Percentiles rank a stretch among this genome's conserved stretches.
phyloP scores from a whole-genome alignment of 305 asterid species.

The Solanum hybrid region DNA sequence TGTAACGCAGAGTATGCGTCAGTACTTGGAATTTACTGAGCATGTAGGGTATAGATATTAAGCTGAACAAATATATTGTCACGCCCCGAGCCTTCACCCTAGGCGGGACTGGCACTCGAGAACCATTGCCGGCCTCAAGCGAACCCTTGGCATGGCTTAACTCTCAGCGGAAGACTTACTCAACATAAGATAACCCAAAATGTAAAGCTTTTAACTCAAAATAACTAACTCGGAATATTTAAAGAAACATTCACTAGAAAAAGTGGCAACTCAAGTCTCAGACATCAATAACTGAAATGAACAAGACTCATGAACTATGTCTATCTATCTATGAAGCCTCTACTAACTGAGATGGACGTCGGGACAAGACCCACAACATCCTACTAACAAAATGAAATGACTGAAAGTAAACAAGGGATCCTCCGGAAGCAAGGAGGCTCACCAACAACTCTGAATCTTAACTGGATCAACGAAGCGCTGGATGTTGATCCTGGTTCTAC shows the following conservation, averaged over 20 bases:
- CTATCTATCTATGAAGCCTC: not conserved
- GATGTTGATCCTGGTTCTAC: not conserved
- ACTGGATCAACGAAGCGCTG: not conserved
- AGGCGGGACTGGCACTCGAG: too few relatives aligned
- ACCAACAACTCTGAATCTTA: not conserved
- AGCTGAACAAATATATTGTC: too few relatives aligned
- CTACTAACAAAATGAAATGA: not conserved
- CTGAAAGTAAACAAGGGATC: not conserved
- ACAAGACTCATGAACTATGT: not conserved
- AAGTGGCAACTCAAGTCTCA: not conserved
- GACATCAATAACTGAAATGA: not conserved
- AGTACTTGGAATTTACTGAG: too few relatives aligned
- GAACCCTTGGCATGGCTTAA: too few relatives aligned
- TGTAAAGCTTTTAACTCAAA: too few relatives aligned
- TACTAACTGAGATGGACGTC: not conserved
- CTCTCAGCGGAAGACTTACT: too few relatives aligned
- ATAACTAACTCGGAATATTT: too few relatives aligned
- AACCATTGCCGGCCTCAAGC: too few relatives aligned
- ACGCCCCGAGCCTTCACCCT: too few relatives aligned
- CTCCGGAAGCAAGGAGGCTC: not conserved
- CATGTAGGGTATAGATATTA: too few relatives aligned
- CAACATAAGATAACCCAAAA: too few relatives aligned
- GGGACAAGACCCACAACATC: not conserved
- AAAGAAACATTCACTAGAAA: not conserved
- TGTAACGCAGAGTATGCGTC: too few relatives aligned